phyloP scores from a whole-genome alignment of 805 yeast species.

The Wickerhamomyces queroliae region DNA sequence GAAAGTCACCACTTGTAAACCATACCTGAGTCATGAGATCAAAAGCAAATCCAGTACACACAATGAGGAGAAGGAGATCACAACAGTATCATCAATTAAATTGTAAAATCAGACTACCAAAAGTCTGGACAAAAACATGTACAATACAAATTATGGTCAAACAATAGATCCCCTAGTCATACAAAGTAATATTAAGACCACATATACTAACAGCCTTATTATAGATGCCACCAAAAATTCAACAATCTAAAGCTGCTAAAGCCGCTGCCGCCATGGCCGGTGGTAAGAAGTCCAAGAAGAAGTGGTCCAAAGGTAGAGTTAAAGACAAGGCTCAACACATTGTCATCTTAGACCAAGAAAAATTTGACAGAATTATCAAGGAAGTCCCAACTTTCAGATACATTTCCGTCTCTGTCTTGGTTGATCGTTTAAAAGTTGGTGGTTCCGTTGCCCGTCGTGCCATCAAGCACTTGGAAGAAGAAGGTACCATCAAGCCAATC shows the following conservation, averaged over 20 bases:
- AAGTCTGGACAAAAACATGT: too few species aligned
- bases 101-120: too few species aligned
- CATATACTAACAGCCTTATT: slow-evolving; percentile 15
- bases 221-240: slow-evolving; percentile 98
- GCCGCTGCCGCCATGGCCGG: slow-evolving; percentile 99
- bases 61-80: too few species aligned
- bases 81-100: too few species aligned
- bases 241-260: slow-evolving; percentile 99
- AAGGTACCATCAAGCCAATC: slow-evolving; percentile 93
- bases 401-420: slow-evolving; percentile 96
- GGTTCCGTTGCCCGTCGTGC: slow-evolving; percentile 99
- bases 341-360: slow-evolving; percentile 95
- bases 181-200: neutral
- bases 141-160: too few species aligned
- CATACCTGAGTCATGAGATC: too few species aligned
- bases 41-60: too few species aligned
- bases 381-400: slow-evolving; percentile 99
- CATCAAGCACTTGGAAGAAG: slow-evolving; percentile 88
- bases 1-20: too few species aligned
- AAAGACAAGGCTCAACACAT: slow-evolving; percentile 99
- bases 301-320: slow-evolving; percentile 99
- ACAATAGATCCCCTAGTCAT: too few species aligned
- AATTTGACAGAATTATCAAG: slow-evolving; percentile 98
- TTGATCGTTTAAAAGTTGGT: slow-evolving; percentile 98
- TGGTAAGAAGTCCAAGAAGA: slow-evolving; percentile 99